A percentile compares a stretch with the other conserved stretches of the same genome.
phyloP scores from a whole-genome alignment of 208 protist genomes.

The Trypanosoma scelopori region DNA sequence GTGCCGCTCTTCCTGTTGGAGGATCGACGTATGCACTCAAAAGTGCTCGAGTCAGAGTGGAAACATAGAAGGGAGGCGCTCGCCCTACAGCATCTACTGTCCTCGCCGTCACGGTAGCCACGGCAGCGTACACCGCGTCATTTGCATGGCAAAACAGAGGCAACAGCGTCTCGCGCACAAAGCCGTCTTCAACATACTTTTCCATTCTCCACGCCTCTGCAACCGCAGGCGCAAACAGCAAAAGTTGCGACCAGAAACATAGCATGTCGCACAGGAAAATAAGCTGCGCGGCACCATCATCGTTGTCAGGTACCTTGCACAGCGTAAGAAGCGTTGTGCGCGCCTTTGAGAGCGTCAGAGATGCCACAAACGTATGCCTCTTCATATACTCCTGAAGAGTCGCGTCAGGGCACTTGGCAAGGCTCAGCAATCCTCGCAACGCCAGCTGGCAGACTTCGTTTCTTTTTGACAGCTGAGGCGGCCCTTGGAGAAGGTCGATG shows the following conservation, averaged over 20 bases:
- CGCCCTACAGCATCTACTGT: constrained; percentile 35
- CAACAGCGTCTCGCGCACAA: constrained; percentile 52
- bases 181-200: constrained; percentile 39
- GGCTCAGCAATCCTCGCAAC: constrained; percentile 55
- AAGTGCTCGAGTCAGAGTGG: constrained; percentile 40
- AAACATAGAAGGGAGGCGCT: constrained; percentile 21
- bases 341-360: constrained; percentile 38
- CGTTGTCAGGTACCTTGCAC: constrained; percentile 78
- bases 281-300: constrained; percentile 56
- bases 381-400: constrained; percentile 62
- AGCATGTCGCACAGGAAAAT: constrained; percentile 58
- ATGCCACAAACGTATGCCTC: constrained; percentile 28
- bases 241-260: constrained; percentile 60
- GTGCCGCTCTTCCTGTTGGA: constrained; percentile 6
- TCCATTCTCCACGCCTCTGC: constrained; percentile 35
- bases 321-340: constrained; percentile 67
- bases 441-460: constrained; percentile 57
- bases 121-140: constrained; percentile 53
- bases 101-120: constrained; percentile 40
- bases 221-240: constrained; percentile 42
- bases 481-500: constrained; percentile 46
- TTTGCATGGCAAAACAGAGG: constrained; percentile 57
- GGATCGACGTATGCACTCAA: constrained; percentile 37
- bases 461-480: constrained; percentile 41
- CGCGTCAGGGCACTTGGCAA: constrained; percentile 70